Percentiles rank a stretch among this genome's conserved stretches.
phyloP scores from a whole-genome alignment of 805 yeast species.

The Saturnispora bothae region DNA sequence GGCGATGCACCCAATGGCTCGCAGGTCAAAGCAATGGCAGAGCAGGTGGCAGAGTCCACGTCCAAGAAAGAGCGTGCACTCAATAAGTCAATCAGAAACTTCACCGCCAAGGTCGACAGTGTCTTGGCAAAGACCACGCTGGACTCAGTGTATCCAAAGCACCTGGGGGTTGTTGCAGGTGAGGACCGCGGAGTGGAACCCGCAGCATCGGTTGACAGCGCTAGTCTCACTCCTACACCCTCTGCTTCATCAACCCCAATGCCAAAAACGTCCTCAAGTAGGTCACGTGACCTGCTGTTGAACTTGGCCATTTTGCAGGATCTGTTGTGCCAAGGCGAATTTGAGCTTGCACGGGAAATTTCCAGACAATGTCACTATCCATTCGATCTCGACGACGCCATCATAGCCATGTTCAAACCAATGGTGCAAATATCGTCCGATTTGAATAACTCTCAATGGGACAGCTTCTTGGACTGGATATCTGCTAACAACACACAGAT shows the following conservation, averaged over 20 bases:
- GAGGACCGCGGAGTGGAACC: too few species aligned
- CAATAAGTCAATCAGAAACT: background rate
- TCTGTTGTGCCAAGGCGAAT: constrained; percentile 24
- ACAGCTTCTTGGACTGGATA: background rate
- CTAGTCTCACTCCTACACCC: background rate
- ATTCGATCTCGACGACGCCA: background rate
- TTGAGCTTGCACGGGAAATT: constrained; percentile 13
- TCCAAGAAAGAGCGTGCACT: background rate
- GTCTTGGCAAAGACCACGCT: background rate
- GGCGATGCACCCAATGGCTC: background rate
- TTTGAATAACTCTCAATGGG: background rate
- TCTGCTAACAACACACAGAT: background rate
- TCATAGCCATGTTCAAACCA: constrained; percentile 1
- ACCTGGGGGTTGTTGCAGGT: background rate
- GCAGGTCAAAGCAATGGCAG: too few species aligned
- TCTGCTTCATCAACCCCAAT: background rate
- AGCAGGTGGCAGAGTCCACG: background rate
- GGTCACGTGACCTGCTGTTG: background rate
- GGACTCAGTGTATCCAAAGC: background rate
- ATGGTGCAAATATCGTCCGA: background rate
- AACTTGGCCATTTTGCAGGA: constrained; percentile 21
- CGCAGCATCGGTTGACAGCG: too few species aligned
- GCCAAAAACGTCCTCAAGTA: too few species aligned
- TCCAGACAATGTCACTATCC: background rate
- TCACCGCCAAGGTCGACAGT: background rate